Base-by-base conservation (phyloP, 2,329 filamentous ascomycete species). In the Ceratocystis huliohia region DNA sequence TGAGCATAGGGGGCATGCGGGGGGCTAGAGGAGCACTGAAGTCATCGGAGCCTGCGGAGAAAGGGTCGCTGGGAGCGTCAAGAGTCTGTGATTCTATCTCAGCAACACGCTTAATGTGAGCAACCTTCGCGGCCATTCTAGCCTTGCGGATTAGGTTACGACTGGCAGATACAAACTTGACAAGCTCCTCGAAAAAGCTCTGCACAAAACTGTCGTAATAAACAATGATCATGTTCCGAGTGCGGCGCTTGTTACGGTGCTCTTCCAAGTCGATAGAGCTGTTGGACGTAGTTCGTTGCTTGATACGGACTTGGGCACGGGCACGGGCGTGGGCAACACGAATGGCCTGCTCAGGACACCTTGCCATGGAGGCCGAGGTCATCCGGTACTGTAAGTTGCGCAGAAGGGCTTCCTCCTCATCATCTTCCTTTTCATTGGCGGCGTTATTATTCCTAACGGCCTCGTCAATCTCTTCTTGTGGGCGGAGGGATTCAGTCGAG, bases 171-270 rank as follows among this genome's bases (percentile, higher is more conserved):
- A 96, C 86, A 66, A 88, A 88, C 69, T 90, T 87, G 66, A 96
- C 91, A 63, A 96, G 78, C 66, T 87, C 81, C 71, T 96, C 91
- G 70, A 96, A 91, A 48, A 87, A 85, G 63, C 84, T 84, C 73
- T 96, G 91, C 2, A 95, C 87, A 69, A 90, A 87, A 70, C 88
- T 89, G 73, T 96, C 92, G 73, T 96, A 96, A 75, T 91, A 92
- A n/a, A 96, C 88, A 50, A 94, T 86, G 61, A 93, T 87, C 80
- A 90, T 88, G 67, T 82, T 86, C 70, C 88, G 84, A 2, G 85
- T 85, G 65, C 88, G 85, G 73, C 88, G 88, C 69, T 84, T 83
- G 10, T 78, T 74, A 17, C 48, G 46, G 10, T 8, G 8, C 10
- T 74, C 75, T 45, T 82, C 80, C 46, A 77, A 77, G 5, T 67